phyloP scores from a whole-genome alignment of 2,329 filamentous ascomycete species.

The Metarhizium guizhouense region DNA sequence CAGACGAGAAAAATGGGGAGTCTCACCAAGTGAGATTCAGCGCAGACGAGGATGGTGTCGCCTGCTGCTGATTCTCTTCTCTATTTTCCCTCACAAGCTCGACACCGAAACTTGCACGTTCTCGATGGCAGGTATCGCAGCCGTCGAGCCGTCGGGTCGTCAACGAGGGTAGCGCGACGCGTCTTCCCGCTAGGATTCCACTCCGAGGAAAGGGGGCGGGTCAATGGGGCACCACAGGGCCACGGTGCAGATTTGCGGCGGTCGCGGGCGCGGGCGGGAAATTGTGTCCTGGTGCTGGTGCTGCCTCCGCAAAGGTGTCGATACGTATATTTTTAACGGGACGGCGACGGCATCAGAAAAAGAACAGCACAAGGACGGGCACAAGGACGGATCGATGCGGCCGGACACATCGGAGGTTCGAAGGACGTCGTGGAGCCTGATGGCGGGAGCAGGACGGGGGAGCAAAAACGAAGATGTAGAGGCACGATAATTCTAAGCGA shows the following conservation, averaged over 20 bases:
- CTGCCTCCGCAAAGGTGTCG: constrained; percentile 10
- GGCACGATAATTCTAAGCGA: not conserved
- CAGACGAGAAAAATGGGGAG: not conserved
- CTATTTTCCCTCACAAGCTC: constrained; percentile 14
- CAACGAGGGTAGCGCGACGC: constrained; percentile 21
- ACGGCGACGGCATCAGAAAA: constrained; percentile 17
- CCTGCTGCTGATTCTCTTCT: constrained; percentile 49
- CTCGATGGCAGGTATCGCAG: constrained; percentile 5
- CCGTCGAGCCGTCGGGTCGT: constrained; percentile 11
- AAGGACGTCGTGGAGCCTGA: constrained; percentile 1
- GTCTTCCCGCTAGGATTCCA: constrained; percentile 17
- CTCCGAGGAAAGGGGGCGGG: constrained; percentile 9
- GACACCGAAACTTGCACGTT: constrained; percentile 15
- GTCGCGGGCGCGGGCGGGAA: not conserved
- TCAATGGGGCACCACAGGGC: constrained; percentile 8
- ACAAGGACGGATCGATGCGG: constrained; percentile 16
- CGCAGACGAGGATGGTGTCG: constrained; percentile 50
- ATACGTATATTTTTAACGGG: constrained; percentile 9
- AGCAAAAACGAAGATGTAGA: not conserved
- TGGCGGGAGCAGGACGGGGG: not conserved
- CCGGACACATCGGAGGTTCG: constrained; percentile 21
- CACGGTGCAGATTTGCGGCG: not conserved
- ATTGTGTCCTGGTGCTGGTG: not conserved
- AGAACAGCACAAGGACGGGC: constrained; percentile 14
- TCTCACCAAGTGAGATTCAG: constrained; percentile 50